A percentile compares a stretch with the other conserved stretches of the same genome.
Evolutionary conservation across 2,329 filamentous ascomycete genomes (phyloP).

Genomic region (Clathrospora elynae): DNA sequence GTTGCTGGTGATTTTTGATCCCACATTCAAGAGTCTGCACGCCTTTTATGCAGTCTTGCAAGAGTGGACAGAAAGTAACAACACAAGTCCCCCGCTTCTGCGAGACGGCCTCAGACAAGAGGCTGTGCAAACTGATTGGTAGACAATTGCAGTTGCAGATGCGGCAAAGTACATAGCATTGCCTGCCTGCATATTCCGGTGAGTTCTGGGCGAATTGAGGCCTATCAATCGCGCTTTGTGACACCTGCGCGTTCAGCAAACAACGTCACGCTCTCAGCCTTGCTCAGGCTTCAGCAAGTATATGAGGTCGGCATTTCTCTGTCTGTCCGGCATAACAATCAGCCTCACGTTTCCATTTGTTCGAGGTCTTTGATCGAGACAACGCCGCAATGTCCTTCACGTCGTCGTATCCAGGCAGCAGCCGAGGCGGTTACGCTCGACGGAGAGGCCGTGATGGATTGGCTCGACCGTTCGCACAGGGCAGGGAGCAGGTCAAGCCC

Average conservation of each 20-base stretch:
- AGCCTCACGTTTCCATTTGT: not conserved
- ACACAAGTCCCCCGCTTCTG: slow-evolving; percentile 13
- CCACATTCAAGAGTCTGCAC: not conserved
- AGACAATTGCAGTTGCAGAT: slow-evolving; percentile 12
- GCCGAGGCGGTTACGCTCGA: slow-evolving; percentile 33
- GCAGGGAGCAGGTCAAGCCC: slow-evolving; percentile 18
- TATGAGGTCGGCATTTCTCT: slow-evolving; percentile 4
- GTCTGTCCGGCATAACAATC: not conserved
- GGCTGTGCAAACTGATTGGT: slow-evolving; percentile 37
- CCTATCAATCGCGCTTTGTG: slow-evolving; percentile 22
- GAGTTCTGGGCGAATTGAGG: slow-evolving; percentile 18
- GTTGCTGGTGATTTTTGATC: not conserved
- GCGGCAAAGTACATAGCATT: slow-evolving; percentile 18
- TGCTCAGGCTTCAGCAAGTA: slow-evolving; percentile 26
- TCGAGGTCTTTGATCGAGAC: not conserved
- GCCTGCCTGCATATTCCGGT: slow-evolving; percentile 25
- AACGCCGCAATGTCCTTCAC: slow-evolving; percentile 9
- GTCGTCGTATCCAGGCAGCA: slow-evolving; percentile 7
- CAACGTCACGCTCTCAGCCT: slow-evolving; percentile 35
- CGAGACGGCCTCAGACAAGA: slow-evolving; percentile 13
- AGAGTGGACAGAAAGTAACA: slow-evolving; percentile 2
- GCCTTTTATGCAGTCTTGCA: slow-evolving; percentile 3
- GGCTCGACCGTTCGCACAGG: slow-evolving; percentile 13
- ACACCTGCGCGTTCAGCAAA: slow-evolving; percentile 24
- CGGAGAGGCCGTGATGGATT: slow-evolving; percentile 27